Conservation (phyloP, 495 filamentous ascomycete genomes). For the Sabuloglossum arenarium region DNA sequence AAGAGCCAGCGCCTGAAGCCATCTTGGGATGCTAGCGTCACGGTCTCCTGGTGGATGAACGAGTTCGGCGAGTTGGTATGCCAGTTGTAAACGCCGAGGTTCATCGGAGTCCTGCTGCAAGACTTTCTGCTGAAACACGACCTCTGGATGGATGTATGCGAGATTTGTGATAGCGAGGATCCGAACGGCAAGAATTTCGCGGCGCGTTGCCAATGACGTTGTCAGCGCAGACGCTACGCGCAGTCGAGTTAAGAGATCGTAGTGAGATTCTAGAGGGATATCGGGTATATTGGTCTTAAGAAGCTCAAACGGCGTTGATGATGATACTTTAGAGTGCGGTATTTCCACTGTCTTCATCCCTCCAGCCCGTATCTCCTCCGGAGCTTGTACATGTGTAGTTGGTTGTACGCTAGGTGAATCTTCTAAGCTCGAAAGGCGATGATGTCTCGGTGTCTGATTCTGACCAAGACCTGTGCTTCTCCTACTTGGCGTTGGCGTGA, state of each 20-base stretch:
- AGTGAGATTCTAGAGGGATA: slow-evolving; percentile 50
- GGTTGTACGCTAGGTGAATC: slow-evolving; percentile 28
- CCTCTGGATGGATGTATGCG: slow-evolving; percentile 68
- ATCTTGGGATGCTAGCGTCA: slow-evolving; percentile 38
- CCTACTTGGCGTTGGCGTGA: slow-evolving; percentile 31
- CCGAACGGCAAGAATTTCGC: slow-evolving; percentile 59
- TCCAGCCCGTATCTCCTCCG: slow-evolving; percentile 19
- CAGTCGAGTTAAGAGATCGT: slow-evolving; percentile 69
- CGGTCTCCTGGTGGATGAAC: slow-evolving; percentile 58
- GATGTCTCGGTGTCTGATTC: slow-evolving; percentile 16
- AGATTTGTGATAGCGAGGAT: slow-evolving; percentile 81
- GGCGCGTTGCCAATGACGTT: slow-evolving; percentile 39
- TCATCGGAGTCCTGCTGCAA: slow-evolving; percentile 78
- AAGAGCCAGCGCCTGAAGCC: slow-evolving; percentile 67
- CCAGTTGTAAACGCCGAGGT: slow-evolving; percentile 69
- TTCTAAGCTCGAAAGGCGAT: slow-evolving; percentile 27
- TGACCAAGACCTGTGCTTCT: slow-evolving; percentile 16
- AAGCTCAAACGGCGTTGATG: slow-evolving; percentile 42
- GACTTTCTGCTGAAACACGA: slow-evolving; percentile 60
- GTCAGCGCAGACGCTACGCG: slow-evolving; percentile 61
- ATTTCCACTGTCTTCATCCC: slow-evolving; percentile 50
- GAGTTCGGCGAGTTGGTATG: slow-evolving; percentile 80
- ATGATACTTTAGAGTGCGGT: slow-evolving; percentile 37
- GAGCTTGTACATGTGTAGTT: slow-evolving; percentile 12
- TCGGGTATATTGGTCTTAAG: slow-evolving; percentile 39